A percentile compares a stretch with the other conserved stretches of the same genome.
Evolutionary conservation across 2,329 filamentous ascomycete genomes (phyloP).

Genomic region (Claviceps pusilla): DNA sequence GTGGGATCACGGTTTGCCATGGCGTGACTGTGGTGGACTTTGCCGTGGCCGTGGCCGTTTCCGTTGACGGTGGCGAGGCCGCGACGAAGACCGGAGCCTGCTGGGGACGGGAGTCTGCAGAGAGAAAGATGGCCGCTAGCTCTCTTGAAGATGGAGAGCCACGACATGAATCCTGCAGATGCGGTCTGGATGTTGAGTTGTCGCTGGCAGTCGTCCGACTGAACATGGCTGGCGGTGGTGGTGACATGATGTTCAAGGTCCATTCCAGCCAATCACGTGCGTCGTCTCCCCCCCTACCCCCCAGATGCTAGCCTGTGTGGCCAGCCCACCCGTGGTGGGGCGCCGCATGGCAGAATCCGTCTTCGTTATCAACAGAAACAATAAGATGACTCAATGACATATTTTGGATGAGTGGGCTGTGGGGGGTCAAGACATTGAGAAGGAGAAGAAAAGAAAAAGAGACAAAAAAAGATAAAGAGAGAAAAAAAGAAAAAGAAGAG

Average conservation of each 20-base stretch:
- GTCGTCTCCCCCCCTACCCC: too few species aligned
- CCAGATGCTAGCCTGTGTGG: too few species aligned
- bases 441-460: too few species aligned
- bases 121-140: background rate
- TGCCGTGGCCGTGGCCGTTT: background rate
- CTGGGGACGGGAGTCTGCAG: background rate
- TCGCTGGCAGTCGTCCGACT: background rate
- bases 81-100: background rate
- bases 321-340: too few species aligned
- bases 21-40: slow-evolving; percentile 3
- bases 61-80: slow-evolving; percentile 16
- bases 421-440: too few species aligned
- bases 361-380: too few species aligned
- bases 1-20: slow-evolving; percentile 57
- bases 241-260: background rate
- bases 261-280: too few species aligned
- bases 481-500: too few species aligned
- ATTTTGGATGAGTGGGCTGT: too few species aligned
- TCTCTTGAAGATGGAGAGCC: slow-evolving; percentile 8
- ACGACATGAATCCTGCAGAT: slow-evolving; percentile 10
- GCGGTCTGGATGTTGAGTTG: background rate
- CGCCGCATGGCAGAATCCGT: too few species aligned
- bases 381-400: background rate
- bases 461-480: too few species aligned
- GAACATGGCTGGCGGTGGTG: background rate